A percentile compares a stretch with the other conserved stretches of the same genome.
Evolutionary conservation across 2,329 filamentous ascomycete species (phyloP).

Genomic region (Lasiodiplodia sp.): DNA sequence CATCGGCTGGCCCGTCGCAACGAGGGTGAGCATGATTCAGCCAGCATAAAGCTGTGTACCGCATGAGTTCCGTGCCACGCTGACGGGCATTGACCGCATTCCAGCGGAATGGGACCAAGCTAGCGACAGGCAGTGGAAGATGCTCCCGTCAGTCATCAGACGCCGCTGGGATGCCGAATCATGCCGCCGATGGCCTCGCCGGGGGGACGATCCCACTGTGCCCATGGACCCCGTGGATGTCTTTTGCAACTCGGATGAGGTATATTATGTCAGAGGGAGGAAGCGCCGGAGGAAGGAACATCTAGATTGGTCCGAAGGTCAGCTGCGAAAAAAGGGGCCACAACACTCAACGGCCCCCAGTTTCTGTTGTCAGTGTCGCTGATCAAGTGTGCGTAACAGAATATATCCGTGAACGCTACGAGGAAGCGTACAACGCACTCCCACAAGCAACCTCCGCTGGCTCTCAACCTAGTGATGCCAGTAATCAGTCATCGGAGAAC

Average conservation of each 20-base stretch:
- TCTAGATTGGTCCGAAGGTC: slow-evolving; percentile 1
- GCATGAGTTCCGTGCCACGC: neutral
- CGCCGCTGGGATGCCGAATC: slow-evolving; percentile 21
- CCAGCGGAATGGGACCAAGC: slow-evolving; percentile 9
- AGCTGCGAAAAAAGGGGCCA: neutral
- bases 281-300: neutral
- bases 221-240: neutral
- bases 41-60: neutral
- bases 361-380: neutral
- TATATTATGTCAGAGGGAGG: slow-evolving; percentile 7
- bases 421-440: neutral
- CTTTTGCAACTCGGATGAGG: slow-evolving; percentile 17
- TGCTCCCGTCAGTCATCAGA: slow-evolving; percentile 7
- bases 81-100: slow-evolving; percentile 5
- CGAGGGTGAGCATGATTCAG: slow-evolving; percentile 3
- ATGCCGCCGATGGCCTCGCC: neutral
- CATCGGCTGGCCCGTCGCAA: neutral
- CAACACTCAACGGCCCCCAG: neutral
- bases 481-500: too few relatives aligned
- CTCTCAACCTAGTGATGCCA: neutral
- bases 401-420: neutral
- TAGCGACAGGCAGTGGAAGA: slow-evolving; percentile 2
- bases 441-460: neutral
- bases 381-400: neutral
- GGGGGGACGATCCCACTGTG: neutral